phyloP scores from a whole-genome alignment of 73 alveolate species.

The Halteria grandinella region DNA sequence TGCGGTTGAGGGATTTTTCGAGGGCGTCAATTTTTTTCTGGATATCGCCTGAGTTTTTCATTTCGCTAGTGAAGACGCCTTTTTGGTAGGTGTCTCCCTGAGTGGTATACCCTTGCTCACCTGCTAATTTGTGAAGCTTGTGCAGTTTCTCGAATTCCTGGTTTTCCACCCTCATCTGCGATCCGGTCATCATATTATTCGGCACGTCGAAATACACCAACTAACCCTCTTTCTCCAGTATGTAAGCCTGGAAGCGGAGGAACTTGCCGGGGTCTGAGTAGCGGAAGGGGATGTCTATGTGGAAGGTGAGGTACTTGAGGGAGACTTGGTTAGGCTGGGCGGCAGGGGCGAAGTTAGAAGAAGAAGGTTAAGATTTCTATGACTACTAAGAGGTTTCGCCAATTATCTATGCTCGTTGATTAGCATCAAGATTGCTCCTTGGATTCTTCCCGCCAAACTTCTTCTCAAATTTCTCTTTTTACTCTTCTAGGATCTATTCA shows the following conservation, averaged over 20 bases:
- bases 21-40: slow-evolving; percentile 10
- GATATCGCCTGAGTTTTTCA: slow-evolving; percentile 34
- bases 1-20: slow-evolving; percentile 5
- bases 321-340: too few relatives aligned
- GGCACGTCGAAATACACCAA: slow-evolving; percentile 41
- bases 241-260: slow-evolving; percentile 16
- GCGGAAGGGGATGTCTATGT: slow-evolving; percentile 24
- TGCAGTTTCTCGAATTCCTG: slow-evolving; percentile 25
- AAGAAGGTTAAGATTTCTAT: too few relatives aligned
- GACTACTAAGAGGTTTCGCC: too few relatives aligned
- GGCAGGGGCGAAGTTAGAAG: too few relatives aligned
- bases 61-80: slow-evolving; percentile 51
- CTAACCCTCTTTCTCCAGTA: slow-evolving; percentile 12
- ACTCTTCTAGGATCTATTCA: slow-evolving; percentile 14
- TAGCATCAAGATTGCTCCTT: neutral
- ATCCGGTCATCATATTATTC: slow-evolving; percentile 53
- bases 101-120: too few relatives aligned
- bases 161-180: slow-evolving; percentile 3
- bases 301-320: neutral
- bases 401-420: slow-evolving; percentile 9
- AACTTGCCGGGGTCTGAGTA: neutral
- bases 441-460: neutral
- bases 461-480: neutral
- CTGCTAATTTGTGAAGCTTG: slow-evolving; percentile 13
- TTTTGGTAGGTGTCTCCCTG: neutral